Conservation (phyloP, 306 rosid genomes). For the Cyclanthera cordifolia region DNA sequence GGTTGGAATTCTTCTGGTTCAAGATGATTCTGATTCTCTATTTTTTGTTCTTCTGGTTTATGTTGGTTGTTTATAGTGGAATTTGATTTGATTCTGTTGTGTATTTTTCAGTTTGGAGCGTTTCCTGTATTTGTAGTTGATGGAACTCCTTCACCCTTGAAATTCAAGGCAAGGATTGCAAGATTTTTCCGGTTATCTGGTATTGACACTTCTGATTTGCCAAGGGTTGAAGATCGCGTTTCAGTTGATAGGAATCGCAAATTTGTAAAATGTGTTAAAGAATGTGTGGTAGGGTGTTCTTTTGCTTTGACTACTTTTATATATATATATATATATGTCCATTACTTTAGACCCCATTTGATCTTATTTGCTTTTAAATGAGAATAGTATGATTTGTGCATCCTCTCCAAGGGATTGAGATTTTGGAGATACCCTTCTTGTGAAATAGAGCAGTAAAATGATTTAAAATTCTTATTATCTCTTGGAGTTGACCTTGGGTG, state of each 20-base stretch:
- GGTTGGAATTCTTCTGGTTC: background rate
- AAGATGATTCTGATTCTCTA: background rate
- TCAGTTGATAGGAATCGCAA: slow-evolving; percentile 50
- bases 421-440: background rate
- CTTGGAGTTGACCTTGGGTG: background rate
- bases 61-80: background rate
- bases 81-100: slow-evolving; percentile 7
- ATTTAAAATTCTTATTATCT: background rate
- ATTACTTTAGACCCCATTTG: background rate
- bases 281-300: slow-evolving; percentile 59
- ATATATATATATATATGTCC: slow-evolving; percentile 3
- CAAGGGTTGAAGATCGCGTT: slow-evolving; percentile 40
- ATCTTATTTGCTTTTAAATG: background rate
- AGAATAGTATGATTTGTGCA: background rate
- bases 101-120: slow-evolving; percentile 69
- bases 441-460: background rate
- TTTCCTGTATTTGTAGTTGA: slow-evolving; percentile 71
- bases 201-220: slow-evolving; percentile 42
- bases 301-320: slow-evolving; percentile 13
- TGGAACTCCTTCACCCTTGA: slow-evolving; percentile 68
- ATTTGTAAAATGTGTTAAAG: slow-evolving; percentile 54
- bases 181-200: slow-evolving; percentile 60
- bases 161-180: slow-evolving; percentile 57
- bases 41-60: background rate
- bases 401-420: background rate